Base-by-base conservation (phyloP, 805 yeast species). In the Ogataea wickerhamii region DNA sequence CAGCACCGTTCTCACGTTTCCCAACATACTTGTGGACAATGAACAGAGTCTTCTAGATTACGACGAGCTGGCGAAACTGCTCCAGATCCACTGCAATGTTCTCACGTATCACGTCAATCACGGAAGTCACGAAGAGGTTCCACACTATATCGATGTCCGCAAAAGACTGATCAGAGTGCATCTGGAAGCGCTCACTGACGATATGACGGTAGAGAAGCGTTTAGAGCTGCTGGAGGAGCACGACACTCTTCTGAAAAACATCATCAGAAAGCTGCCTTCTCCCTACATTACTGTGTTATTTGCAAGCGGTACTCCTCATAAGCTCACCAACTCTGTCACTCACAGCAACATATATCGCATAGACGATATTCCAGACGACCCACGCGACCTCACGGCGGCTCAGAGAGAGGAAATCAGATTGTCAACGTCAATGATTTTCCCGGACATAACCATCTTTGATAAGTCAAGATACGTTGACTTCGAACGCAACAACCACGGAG, bases 251-350 rank as follows among this genome's bases (percentile, higher is more conserved):
- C 43, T 86, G 8, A 66, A 82, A 36, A 67, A 68, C 14, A 68
- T 84, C 4, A 44, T 84, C n/a, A 72, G 84, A 25, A 77, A 75
- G 38, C 58, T 84, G 10, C 96, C 96, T 1, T 70, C 89, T 0
- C 95, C 96, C 0, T 74, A 76, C 43, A 73, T 71, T 38, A 67
- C 87, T 2, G 61, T 88, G 2, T 57, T 87, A 2, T 66, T 78
- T 41, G 76, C 88, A 0, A 68, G 81, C 8, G 49, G 54, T 3
- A 56, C 65, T 3, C 26, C 48, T 2, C 40, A 40, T 2, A 45
- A 49, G 2, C 50, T 53, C n/a, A 56, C 56, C 6, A 32, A 44
- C 20, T 27, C 41, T 45, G 37, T 17, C 12, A 8, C 32, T 8
- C 22, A 45, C n/a, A 40, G 39, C 13, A 20, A 41, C 7, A 25